Conservation (phyloP, 164 flowering plant species). For the Malania oleifera region DNA sequence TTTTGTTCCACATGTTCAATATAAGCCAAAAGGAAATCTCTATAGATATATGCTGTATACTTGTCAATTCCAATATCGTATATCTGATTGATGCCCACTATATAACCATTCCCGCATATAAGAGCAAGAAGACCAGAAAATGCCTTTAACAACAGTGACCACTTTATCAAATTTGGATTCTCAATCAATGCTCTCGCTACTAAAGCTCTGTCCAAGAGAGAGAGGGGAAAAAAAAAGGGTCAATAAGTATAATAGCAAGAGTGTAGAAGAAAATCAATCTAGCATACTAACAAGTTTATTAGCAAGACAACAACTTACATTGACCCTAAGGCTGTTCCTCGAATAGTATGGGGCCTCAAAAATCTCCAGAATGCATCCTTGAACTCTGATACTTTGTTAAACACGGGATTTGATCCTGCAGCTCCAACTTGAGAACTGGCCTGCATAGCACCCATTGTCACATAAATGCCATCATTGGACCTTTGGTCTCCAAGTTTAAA, state of each 20-base stretch:
- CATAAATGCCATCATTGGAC: conserved; percentile 7
- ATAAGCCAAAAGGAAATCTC: background rate
- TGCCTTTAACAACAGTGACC: conserved; percentile 82
- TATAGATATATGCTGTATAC: conserved; percentile 33
- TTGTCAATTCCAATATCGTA: conserved; percentile 95
- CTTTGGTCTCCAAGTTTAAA: background rate
- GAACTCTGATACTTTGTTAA: conserved; percentile 51
- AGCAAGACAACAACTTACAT: conserved; percentile 34
- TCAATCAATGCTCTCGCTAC: conserved; percentile 86
- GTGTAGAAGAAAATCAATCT: background rate
- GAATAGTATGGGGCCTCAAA: conserved; percentile 93
- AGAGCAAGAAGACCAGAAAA: conserved; percentile 84
- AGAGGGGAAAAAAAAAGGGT: background rate
- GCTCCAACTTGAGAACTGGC: conserved; percentile 71
- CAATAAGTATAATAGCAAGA: background rate
- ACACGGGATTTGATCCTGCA: conserved; percentile 62
- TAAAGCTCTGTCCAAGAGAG: conserved; percentile 59
- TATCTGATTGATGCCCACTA: conserved; percentile 98
- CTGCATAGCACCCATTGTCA: conserved; percentile 39
- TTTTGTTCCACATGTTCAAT: background rate
- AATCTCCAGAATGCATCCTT: conserved; percentile 93
- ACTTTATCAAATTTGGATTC: conserved; percentile 75
- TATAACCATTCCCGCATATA: conserved; percentile 92
- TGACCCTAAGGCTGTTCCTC: conserved; percentile 92
- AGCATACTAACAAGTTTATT: background rate